A percentile compares a stretch with the other conserved stretches of the same genome.
Conservation (phyloP, 495 filamentous ascomycete genomes). For the Penicillium goetzii region DNA sequence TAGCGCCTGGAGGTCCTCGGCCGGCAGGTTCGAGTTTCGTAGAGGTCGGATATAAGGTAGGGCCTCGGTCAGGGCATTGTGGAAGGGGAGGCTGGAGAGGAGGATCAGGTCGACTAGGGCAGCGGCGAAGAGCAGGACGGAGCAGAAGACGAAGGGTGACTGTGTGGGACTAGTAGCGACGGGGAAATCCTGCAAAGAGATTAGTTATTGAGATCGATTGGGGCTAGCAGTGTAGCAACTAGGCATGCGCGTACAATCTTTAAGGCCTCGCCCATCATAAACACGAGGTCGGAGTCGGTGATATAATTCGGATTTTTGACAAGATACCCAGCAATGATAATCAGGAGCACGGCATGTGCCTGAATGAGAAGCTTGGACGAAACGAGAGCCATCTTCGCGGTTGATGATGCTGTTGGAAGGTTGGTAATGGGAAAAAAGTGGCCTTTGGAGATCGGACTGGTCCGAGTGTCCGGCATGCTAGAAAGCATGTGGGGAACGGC, state of each 20-base stretch:
- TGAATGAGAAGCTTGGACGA: slow-evolving; percentile 77
- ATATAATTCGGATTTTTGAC: slow-evolving; percentile 69
- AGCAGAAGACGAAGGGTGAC: slow-evolving; percentile 71
- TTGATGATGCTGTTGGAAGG: not conserved
- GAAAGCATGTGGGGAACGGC: slow-evolving; percentile 27
- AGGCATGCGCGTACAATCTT: slow-evolving; percentile 59
- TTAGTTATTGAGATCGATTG: slow-evolving; percentile 34
- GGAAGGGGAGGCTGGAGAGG: slow-evolving; percentile 55
- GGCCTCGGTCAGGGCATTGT: slow-evolving; percentile 44
- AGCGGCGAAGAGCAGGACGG: slow-evolving; percentile 65
- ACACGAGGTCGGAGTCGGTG: slow-evolving; percentile 79
- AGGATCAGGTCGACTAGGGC: slow-evolving; percentile 76
- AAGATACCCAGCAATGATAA: slow-evolving; percentile 82
- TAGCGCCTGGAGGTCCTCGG: slow-evolving; percentile 36
- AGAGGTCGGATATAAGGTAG: slow-evolving; percentile 35
- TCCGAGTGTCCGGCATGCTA: slow-evolving; percentile 17
- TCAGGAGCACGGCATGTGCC: slow-evolving; percentile 76
- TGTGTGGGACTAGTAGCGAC: slow-evolving; percentile 61
- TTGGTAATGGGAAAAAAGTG: slow-evolving; percentile 15
- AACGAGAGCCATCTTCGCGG: slow-evolving; percentile 70
- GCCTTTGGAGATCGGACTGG: slow-evolving; percentile 15
- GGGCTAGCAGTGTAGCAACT: not conserved
- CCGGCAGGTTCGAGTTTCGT: slow-evolving; percentile 32
- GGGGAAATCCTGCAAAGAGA: slow-evolving; percentile 43
- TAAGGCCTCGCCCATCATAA: slow-evolving; percentile 81